Evolutionary conservation across 208 protist species (phyloP).

Genomic region (Polymyxa betae): DNA sequence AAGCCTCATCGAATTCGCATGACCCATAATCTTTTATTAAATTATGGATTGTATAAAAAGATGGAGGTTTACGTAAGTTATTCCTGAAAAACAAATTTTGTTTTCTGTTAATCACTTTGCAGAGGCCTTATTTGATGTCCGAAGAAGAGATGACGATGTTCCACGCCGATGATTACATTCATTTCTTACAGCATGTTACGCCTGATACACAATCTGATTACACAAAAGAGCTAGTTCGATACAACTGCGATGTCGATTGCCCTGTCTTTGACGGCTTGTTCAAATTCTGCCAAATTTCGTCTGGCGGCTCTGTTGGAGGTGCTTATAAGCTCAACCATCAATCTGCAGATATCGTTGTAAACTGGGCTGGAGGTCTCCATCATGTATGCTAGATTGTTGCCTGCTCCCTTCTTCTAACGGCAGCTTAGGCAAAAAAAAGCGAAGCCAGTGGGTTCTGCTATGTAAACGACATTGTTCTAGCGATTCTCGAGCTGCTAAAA

Average conservation of each 20-base stretch:
- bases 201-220: slow-evolving; percentile 65
- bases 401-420: no score
- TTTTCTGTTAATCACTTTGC: slow-evolving; percentile 1
- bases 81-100: slow-evolving; percentile 23
- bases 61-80: slow-evolving; percentile 70
- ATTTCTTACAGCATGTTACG: slow-evolving; percentile 68
- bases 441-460: slow-evolving; percentile 97
- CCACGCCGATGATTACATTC: slow-evolving; percentile 70
- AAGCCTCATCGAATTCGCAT: slow-evolving; percentile 73
- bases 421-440: slow-evolving; percentile 73
- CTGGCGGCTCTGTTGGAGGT: slow-evolving; percentile 81
- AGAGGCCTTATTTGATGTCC: slow-evolving; percentile 63
- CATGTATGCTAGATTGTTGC: no score
- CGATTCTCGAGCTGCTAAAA: slow-evolving; percentile 97
- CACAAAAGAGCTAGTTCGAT: background rate
- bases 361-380: slow-evolving; percentile 98
- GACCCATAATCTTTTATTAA: slow-evolving; percentile 72
- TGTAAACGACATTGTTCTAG: slow-evolving; percentile 99
- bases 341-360: slow-evolving; percentile 92
- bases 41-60: slow-evolving; percentile 72
- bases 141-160: slow-evolving; percentile 69
- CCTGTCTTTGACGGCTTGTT: slow-evolving; percentile 74
- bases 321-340: slow-evolving; percentile 89
- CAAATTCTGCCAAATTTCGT: slow-evolving; percentile 71
- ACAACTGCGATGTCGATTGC: no score